Evolutionary conservation across 129 eudicot species (phyloP).

Genomic region (Tagetes patula): DNA sequence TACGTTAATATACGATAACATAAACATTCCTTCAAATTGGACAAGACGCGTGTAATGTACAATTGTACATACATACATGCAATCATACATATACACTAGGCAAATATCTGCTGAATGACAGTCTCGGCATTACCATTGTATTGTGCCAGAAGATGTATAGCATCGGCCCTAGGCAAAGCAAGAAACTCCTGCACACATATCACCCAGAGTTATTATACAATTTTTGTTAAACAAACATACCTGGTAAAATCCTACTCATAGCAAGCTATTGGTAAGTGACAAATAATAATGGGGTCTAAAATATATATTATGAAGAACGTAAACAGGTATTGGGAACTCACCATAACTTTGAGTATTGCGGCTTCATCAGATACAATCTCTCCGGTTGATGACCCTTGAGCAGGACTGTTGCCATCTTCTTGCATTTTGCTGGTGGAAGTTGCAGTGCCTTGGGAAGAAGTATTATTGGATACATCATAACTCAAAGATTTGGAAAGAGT

Average conservation of each 20-base stretch:
- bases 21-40: neutral
- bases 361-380: constrained; percentile 70
- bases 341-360: constrained; percentile 90
- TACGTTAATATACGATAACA: constrained; percentile 14
- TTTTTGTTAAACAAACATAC: neutral
- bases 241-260: no score
- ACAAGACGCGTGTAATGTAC: constrained; percentile 20
- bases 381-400: constrained; percentile 61
- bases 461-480: constrained; percentile 49
- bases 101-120: constrained; percentile 87
- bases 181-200: constrained; percentile 78
- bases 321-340: constrained; percentile 33
- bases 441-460: constrained; percentile 72
- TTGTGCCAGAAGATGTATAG: constrained; percentile 86
- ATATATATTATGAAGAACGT: neutral
- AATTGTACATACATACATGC: constrained; percentile 5
- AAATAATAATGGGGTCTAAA: neutral
- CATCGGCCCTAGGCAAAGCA: constrained; percentile 95
- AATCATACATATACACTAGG: constrained; percentile 40
- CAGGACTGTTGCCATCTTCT: constrained; percentile 71
- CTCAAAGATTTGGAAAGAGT: constrained; percentile 40
- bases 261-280: no score
- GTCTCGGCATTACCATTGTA: constrained; percentile 92
- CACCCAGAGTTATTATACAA: neutral
- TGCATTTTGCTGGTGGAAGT: constrained; percentile 59